Evolutionary conservation across 1,284 basidiomycete species (phyloP), one percentile per base, ranked within the genome.

Genomic region (Afroboletus lepidellus): DNA sequence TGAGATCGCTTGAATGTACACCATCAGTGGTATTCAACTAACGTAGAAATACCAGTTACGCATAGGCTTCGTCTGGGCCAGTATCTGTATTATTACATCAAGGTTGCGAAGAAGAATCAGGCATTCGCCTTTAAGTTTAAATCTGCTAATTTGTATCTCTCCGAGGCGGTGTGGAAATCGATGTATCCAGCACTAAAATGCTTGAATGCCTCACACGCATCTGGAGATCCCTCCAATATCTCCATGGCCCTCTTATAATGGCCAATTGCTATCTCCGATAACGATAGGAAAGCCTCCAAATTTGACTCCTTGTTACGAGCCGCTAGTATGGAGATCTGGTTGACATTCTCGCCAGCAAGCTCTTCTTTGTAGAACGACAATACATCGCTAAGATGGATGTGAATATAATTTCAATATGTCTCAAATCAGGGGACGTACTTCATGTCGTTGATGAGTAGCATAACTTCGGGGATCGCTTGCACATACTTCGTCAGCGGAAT

Each of bases 311-410:
- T 48, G 12, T 54, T 46, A 5, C 41, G 56, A 11, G 48, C 41
- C 2, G 69, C 63, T 8, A 63, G 41, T 5, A 59, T 46, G 0
- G 67, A 64, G 16, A 69, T 52, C 30, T 60, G 62, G 30, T 44
- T 44, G 8, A 34, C 21, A 12, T 16, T 32, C 16, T 44, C 30
- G 20, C 43, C 30, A 13, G 30, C 32, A 18, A 34, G 33, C 33
- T 34, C 33, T 34, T 18, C 33, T 8, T 34, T 34, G 33, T 34
- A 34, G 15, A 34, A 33, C 8, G 32, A 32, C 12, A 32, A 15
- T 16, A 33, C 32, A 16, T 33, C 32, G 16, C 32, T 69, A 71
- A 41, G 69, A 73, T 0, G n/a, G 15, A n/a, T 32, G 7, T 33
- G 12, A 44, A 29, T n/a, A n/a, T n/a, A n/a, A n/a, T n/a, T n/a